Base-by-base conservation (phyloP, 495 filamentous ascomycete species). In the Massariosphaeria phaeospora region DNA sequence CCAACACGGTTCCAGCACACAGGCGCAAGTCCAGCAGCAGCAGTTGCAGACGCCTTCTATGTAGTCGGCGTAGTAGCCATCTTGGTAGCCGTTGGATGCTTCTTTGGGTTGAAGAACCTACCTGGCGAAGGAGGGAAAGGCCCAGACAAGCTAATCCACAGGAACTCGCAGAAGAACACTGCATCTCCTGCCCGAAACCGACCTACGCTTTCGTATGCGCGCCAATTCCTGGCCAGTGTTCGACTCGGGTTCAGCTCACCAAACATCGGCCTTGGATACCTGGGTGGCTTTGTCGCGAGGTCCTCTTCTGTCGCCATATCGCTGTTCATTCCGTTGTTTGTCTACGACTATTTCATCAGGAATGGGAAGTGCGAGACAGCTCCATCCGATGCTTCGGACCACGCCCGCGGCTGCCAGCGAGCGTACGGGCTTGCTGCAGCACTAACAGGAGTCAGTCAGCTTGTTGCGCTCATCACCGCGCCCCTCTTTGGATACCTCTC, bases 241-340 rank as follows among this genome's bases (percentile, higher is more conserved):
- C 69, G 71, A 7, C 73, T 95, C n/a, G 91, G 86, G 11, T 79
- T 87, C 57, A 81, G 73, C 18, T 84, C 91, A 65, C 73, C 77
- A 21, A 78, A 83, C 43, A 91, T 99, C 63, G 82, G 83, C 33
- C 76, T 97, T 0, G 89, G 86, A 15, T 99, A 97, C 62, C 71
- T 96, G 0, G 93, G 91, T 50, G 91, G 91, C 13, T 96, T 99
- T 58, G 91, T 97, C 0, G 93, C 94, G 3, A 83, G 93, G 44
- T 88, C 93, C 10, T 95, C 89, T n/a, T 95, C 90, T 0, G 91
- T 99, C 35, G 91, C 85, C 10, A 95, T 97, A 48, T 91, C 88
- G 1, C 75, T 96, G 8, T 99, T 96, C 72, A 84, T 99, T 43
- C 94, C 93, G 4, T 76, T 99, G 3, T 91, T 83, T 56, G 81